phyloP scores from a whole-genome alignment of 257 asterid species.

The Penstemon newberryi region DNA sequence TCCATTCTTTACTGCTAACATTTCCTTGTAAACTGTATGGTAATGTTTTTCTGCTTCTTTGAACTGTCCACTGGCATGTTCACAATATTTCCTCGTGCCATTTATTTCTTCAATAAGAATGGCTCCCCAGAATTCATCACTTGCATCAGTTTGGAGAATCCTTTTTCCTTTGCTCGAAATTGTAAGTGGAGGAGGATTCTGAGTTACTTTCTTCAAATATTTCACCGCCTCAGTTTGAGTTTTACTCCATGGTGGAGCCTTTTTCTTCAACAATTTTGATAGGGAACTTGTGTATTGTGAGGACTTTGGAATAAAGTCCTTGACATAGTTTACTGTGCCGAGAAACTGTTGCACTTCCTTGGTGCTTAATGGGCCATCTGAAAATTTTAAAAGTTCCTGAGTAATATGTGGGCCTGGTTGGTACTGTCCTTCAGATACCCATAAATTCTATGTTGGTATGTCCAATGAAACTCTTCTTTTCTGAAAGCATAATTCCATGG shows the following conservation, averaged over 20 bases:
- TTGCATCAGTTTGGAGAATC: constrained; percentile 2
- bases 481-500: background rate
- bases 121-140: background rate
- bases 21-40: too few relatives aligned
- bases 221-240: background rate
- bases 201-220: too few relatives aligned
- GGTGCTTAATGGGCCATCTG: too few relatives aligned
- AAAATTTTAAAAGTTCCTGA: background rate
- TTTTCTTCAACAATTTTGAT: background rate
- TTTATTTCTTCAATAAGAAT: background rate
- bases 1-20: too few relatives aligned
- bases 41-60: background rate
- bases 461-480: constrained; percentile 4
- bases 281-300: background rate
- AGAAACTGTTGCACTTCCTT: too few relatives aligned
- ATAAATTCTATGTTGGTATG: background rate
- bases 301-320: background rate
- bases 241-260: too few relatives aligned
- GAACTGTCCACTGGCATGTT: background rate
- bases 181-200: too few relatives aligned
- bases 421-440: background rate
- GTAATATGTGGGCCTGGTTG: background rate
- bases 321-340: too few relatives aligned
- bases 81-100: background rate
- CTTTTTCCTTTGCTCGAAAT: background rate